These are phyloP conservation scores for Blattamonas nauphoetae DNA, from an alignment of 78 protist genomes.

Conservation along the genomic window DNA sequence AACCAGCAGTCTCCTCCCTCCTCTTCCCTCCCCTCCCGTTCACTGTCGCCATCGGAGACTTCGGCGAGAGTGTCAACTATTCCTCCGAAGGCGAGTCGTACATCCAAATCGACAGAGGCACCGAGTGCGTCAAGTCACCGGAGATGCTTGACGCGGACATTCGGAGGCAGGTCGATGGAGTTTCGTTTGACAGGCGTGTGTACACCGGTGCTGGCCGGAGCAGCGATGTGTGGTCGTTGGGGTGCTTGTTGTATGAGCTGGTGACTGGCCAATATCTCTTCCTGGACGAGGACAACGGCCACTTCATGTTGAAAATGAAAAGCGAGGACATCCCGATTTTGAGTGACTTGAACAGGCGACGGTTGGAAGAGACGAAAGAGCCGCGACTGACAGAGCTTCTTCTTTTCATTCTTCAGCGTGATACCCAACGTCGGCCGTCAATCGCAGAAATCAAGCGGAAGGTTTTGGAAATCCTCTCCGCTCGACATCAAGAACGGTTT, in stretches of 20 bases:
- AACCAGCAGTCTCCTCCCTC: slow-evolving; percentile 35
- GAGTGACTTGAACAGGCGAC: not conserved
- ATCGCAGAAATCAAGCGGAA: not conserved
- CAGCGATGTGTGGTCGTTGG: slow-evolving; percentile 77
- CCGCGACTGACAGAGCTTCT: not conserved
- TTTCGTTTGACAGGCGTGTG: slow-evolving; percentile 48
- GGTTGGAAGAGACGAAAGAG: not conserved
- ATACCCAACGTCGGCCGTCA: not conserved
- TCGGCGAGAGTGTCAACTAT: slow-evolving; percentile 71
- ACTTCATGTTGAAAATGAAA: slow-evolving; percentile 67
- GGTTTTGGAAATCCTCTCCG: not conserved
- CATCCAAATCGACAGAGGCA: slow-evolving; percentile 68
- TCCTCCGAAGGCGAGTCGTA: slow-evolving; percentile 47
- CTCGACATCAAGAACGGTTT: not conserved
- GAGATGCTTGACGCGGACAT: slow-evolving; percentile 72
- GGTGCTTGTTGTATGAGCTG: slow-evolving; percentile 75
- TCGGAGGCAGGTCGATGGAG: slow-evolving; percentile 36
- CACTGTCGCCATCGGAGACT: slow-evolving; percentile 43
- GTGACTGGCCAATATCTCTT: slow-evolving; percentile 73
- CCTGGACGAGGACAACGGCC: slow-evolving; percentile 65
- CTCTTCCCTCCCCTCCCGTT: slow-evolving; percentile 38
- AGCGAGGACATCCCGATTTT: not conserved
- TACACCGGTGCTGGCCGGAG: slow-evolving; percentile 41
- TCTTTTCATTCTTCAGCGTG: not conserved
- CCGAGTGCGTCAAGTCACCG: slow-evolving; percentile 80